phyloP scores from a whole-genome alignment of 202 grass and related monocot genomes.

The Elaeis oleifera region DNA sequence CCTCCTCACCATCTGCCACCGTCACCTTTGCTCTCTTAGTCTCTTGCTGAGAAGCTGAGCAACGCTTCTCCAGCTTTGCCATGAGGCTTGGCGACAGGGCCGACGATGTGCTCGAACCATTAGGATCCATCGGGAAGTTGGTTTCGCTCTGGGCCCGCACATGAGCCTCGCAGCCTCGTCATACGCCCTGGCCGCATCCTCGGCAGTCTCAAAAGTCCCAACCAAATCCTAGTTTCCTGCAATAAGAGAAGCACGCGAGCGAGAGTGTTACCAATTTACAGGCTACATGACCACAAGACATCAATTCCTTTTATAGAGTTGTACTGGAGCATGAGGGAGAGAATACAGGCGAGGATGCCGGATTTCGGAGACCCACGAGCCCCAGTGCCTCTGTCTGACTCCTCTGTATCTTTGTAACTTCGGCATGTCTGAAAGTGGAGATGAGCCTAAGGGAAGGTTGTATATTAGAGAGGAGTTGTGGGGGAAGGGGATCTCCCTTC shows the following conservation, averaged over 20 bases:
- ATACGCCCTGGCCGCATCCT: slow-evolving; percentile 74
- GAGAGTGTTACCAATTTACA: not conserved
- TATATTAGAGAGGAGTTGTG: too few species aligned
- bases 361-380: slow-evolving; percentile 95
- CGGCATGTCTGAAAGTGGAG: slow-evolving; percentile 26
- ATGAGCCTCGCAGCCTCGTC: slow-evolving; percentile 80
- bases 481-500: too few species aligned
- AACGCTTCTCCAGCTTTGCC: slow-evolving; percentile 80
- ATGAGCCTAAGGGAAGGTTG: too few species aligned
- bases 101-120: not conserved
- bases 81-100: slow-evolving; percentile 48
- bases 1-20: not conserved
- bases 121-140: slow-evolving; percentile 50
- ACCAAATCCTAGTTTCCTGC: slow-evolving; percentile 93
- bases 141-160: slow-evolving; percentile 52
- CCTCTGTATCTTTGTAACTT: slow-evolving; percentile 62
- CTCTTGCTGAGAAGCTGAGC: slow-evolving; percentile 4
- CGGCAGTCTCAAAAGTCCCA: slow-evolving; percentile 77
- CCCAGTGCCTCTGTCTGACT: slow-evolving; percentile 89
- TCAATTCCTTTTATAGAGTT: too few species aligned
- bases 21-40: not conserved
- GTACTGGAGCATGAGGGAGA: not conserved
- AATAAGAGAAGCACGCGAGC: not conserved
- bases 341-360: slow-evolving; percentile 66
- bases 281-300: not conserved